Conservation (phyloP, 805 yeast genomes). For the Metschnikowia baotianmanensis region DNA sequence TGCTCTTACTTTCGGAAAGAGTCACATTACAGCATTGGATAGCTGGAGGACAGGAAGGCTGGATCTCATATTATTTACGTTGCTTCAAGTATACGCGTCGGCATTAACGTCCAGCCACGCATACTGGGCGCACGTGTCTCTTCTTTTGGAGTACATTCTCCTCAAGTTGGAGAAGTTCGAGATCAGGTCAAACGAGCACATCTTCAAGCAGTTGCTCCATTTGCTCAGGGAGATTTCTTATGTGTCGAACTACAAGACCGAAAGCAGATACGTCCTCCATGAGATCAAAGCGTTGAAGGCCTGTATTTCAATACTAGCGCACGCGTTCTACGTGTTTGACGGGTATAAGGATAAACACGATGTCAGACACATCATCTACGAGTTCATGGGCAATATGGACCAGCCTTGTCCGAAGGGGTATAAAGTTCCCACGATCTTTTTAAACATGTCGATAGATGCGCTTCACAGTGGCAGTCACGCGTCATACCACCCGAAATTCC, state of each 20-base stretch:
- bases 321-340: constrained; percentile 25
- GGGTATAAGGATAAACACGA: constrained; percentile 33
- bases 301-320: constrained; percentile 17
- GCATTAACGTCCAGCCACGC: constrained; percentile 20
- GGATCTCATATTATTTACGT: constrained; percentile 25
- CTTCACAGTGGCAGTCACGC: constrained; percentile 6
- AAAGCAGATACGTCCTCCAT: constrained; percentile 4
- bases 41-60: constrained; percentile 22
- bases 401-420: neutral
- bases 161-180: constrained; percentile 18
- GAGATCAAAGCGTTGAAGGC: constrained; percentile 8
- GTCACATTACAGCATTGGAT: constrained; percentile 20
- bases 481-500: constrained; percentile 9
- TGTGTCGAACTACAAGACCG: constrained; percentile 3
- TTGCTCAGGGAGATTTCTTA: constrained; percentile 16
- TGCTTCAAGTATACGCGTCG: constrained; percentile 29
- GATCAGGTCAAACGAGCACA: constrained; percentile 20
- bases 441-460: constrained; percentile 6
- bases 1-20: constrained; percentile 22
- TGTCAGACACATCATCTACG: constrained; percentile 8
- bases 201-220: constrained; percentile 26
- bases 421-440: constrained; percentile 1
- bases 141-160: constrained; percentile 23
- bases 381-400: constrained; percentile 7
- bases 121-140: constrained; percentile 31